These are phyloP conservation scores for Malassezia pachydermatis DNA, from an alignment of 1,284 basidiomycete species.

Conservation along the genomic window DNA sequence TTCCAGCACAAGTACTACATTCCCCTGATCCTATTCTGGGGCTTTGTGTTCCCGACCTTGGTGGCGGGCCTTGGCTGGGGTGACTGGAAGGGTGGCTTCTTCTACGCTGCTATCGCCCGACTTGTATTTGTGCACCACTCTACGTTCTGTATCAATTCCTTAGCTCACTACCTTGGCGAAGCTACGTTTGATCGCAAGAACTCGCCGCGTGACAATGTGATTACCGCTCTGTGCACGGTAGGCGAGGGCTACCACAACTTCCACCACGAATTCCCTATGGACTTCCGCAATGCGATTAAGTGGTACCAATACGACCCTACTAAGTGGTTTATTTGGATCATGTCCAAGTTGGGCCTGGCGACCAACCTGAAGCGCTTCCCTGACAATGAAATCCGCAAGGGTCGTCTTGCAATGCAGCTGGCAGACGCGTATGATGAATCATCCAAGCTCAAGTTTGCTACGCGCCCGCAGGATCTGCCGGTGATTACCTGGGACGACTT, in stretches of 20 bases:
- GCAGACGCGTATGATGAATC: slow-evolving; percentile 30
- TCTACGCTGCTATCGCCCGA: slow-evolving; percentile 41
- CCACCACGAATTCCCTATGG: slow-evolving; percentile 48
- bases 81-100: slow-evolving; percentile 47
- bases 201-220: slow-evolving; percentile 45
- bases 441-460: slow-evolving; percentile 34
- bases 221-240: slow-evolving; percentile 44
- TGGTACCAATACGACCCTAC: slow-evolving; percentile 48
- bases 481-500: slow-evolving; percentile 47
- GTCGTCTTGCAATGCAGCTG: slow-evolving; percentile 43
- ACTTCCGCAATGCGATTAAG: slow-evolving; percentile 44
- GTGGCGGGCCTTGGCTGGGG: slow-evolving; percentile 46
- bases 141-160: slow-evolving; percentile 48
- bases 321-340: slow-evolving; percentile 45
- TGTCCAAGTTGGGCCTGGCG: slow-evolving; percentile 37
- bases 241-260: slow-evolving; percentile 48
- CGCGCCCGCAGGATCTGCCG: slow-evolving; percentile 37
- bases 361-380: slow-evolving; percentile 46
- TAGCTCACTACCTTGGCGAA: slow-evolving; percentile 47
- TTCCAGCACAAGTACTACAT: slow-evolving; percentile 47
- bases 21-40: slow-evolving; percentile 43
- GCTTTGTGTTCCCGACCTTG: slow-evolving; percentile 41
- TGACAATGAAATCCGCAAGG: slow-evolving; percentile 47
- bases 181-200: slow-evolving; percentile 46
- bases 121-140: slow-evolving; percentile 47